phyloP scores from a whole-genome alignment of 306 rosid genomes.

The Trifolium pratense region DNA sequence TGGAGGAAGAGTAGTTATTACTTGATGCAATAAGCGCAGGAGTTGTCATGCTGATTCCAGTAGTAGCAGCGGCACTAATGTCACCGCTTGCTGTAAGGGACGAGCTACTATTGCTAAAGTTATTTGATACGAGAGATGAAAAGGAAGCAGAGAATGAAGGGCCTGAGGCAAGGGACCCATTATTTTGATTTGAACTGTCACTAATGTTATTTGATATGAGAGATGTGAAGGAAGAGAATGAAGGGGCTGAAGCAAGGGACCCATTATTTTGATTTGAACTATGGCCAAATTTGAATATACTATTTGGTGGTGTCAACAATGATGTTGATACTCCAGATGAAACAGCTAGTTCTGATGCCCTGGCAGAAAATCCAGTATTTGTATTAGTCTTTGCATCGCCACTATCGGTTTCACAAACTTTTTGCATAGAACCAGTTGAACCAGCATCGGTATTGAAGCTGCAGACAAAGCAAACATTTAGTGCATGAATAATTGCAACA shows the following conservation, averaged over 20 bases:
- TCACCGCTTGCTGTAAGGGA: conserved; percentile 35
- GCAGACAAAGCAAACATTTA: conserved; percentile 45
- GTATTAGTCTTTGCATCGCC: conserved; percentile 44
- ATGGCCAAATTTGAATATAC: conserved; percentile 45
- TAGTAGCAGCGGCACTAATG: conserved; percentile 21
- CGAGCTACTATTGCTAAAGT: conserved; percentile 44
- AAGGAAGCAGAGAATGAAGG: conserved; percentile 47
- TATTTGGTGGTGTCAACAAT: conserved; percentile 42
- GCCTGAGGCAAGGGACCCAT: conserved; percentile 54
- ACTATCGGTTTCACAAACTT: conserved; percentile 46
- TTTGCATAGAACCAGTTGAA: conserved; percentile 40
- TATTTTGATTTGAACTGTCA: conserved; percentile 52
- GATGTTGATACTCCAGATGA: conserved; percentile 54
- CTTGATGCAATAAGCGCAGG: conserved; percentile 40
- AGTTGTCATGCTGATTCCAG: conserved; percentile 45
- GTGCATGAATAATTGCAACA: conserved; percentile 27
- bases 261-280: conserved; percentile 59
- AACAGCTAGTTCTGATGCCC: conserved; percentile 51
- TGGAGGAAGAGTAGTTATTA: conserved; percentile 37
- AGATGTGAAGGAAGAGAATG: conserved; percentile 43
- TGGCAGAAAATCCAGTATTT: conserved; percentile 43
- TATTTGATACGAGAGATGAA: conserved; percentile 45
- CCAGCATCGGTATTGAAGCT: conserved; percentile 53
- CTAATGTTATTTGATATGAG: conserved; percentile 45
- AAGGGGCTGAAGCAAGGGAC: conserved; percentile 50